phyloP scores from a whole-genome alignment of 352 stramenopile species.

The Phytopythium helicoides region DNA sequence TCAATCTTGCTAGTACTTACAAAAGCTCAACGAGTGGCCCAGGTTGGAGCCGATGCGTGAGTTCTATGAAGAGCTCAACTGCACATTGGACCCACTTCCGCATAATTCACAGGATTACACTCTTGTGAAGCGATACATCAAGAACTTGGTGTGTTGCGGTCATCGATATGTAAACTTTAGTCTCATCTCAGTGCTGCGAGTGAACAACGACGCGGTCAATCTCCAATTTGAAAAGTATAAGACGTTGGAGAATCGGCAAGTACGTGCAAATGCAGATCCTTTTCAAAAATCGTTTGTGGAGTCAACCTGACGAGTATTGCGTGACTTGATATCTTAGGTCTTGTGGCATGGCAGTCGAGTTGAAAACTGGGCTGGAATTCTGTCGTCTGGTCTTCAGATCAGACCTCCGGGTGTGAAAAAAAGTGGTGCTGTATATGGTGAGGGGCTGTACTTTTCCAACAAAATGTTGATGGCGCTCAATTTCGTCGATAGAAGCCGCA shows the following conservation, averaged over 20 bases:
- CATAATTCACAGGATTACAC: slow-evolving; percentile 19
- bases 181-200: slow-evolving; percentile 31
- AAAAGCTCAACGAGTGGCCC: too few species aligned
- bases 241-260: too few species aligned
- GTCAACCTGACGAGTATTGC: too few species aligned
- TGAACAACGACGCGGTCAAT: too few species aligned
- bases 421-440: slow-evolving; percentile 56
- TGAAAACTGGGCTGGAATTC: slow-evolving; percentile 65
- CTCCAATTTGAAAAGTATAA: too few species aligned
- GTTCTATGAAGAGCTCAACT: slow-evolving; percentile 27
- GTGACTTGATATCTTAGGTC: slow-evolving; percentile 14
- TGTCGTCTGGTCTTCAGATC: slow-evolving; percentile 62
- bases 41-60: too few species aligned
- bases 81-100: slow-evolving; percentile 20
- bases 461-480: slow-evolving; percentile 45
- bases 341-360: slow-evolving; percentile 71
- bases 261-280: too few species aligned
- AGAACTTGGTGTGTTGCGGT: slow-evolving; percentile 39
- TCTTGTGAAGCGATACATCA: slow-evolving; percentile 34
- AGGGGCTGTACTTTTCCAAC: slow-evolving; percentile 76
- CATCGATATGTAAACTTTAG: slow-evolving; percentile 21
- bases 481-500: slow-evolving; percentile 26
- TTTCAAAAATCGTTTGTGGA: too few species aligned
- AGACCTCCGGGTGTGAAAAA: slow-evolving; percentile 43
- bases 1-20: too few species aligned